phyloP scores from a whole-genome alignment of 768 basidiomycete species.

The Mycena venus region DNA sequence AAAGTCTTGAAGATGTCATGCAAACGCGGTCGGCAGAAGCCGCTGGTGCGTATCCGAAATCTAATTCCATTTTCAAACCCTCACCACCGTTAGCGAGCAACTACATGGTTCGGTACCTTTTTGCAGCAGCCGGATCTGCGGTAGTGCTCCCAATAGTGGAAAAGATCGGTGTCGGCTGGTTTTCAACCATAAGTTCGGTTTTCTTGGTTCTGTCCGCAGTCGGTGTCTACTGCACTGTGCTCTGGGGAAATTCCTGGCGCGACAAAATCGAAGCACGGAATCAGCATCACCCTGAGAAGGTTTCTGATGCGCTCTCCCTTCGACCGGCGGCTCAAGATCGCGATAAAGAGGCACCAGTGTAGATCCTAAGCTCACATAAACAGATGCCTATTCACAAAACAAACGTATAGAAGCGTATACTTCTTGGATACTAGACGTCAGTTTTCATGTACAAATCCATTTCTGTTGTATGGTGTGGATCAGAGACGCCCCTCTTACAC shows the following conservation, averaged over 20 bases:
- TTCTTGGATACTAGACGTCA: too few species aligned
- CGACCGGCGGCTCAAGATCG: too few species aligned
- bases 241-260: slow-evolving; percentile 31
- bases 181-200: slow-evolving; percentile 29
- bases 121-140: slow-evolving; percentile 31
- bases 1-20: too few species aligned
- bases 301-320: too few species aligned
- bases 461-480: too few species aligned
- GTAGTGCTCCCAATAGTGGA: slow-evolving; percentile 28
- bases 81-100: slow-evolving; percentile 26
- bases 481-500: too few species aligned
- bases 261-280: slow-evolving; percentile 19
- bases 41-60: slow-evolving; percentile 9
- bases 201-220: slow-evolving; percentile 22
- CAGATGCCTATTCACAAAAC: too few species aligned
- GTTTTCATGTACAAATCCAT: too few species aligned
- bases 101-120: slow-evolving; percentile 32
- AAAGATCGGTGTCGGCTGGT: slow-evolving; percentile 34
- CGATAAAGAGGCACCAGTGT: too few species aligned
- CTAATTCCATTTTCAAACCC: neutral
- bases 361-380: too few species aligned
- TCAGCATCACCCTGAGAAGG: neutral
- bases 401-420: too few species aligned
- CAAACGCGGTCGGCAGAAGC: slow-evolving; percentile 33
- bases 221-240: slow-evolving; percentile 19